phyloP scores from a whole-genome alignment of 192 early-diverging fungal genomes.

The Coemansia sp. region DNA sequence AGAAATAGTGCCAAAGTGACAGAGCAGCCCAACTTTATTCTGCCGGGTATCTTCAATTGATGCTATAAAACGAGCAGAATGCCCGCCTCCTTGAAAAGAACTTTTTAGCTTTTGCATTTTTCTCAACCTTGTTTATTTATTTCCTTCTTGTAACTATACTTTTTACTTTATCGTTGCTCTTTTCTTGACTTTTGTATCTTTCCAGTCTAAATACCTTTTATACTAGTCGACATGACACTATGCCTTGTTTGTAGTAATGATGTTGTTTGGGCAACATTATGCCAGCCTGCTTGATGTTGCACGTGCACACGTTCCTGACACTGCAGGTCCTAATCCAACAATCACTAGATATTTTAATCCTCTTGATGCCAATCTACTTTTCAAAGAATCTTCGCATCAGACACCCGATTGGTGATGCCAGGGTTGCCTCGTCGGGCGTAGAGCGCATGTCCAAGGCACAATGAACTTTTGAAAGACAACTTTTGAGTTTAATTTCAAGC shows the following conservation, averaged over 20 bases:
- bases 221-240: background rate
- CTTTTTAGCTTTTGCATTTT: constrained; percentile 1
- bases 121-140: background rate
- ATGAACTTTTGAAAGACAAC: background rate
- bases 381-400: background rate
- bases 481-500: constrained; percentile 6
- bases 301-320: no score
- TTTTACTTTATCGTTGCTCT: background rate
- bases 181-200: background rate
- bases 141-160: constrained; percentile 1
- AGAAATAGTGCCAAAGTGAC: constrained; percentile 4
- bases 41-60: constrained; percentile 1
- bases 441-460: background rate
- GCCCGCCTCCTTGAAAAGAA: background rate
- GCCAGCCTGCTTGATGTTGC: no score
- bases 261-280: no score
- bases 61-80: constrained; percentile 4
- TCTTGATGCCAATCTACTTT: background rate
- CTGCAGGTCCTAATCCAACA: no score
- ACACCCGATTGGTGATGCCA: background rate
- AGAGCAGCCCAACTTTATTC: constrained; percentile 1
- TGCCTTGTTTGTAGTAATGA: no score
- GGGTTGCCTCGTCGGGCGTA: background rate
- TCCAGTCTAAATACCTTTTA: background rate
- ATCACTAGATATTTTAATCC: background rate